phyloP scores from a whole-genome alignment of 2,329 filamentous ascomycete species.

The Mycosphaerella arachidis region DNA sequence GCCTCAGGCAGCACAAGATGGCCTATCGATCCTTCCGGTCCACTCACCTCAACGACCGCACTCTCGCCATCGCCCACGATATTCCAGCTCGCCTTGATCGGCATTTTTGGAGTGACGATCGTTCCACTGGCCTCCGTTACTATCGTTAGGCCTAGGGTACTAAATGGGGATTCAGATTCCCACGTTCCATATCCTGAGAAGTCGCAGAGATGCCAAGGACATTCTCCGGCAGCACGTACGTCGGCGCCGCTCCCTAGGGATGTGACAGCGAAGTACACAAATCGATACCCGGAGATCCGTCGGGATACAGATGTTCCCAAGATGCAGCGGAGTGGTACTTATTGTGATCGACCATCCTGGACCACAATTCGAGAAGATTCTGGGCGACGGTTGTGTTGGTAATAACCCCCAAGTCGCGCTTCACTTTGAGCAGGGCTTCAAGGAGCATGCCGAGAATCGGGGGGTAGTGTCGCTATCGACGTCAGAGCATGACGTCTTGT shows the following conservation, averaged over 20 bases:
- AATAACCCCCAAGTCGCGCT: constrained; percentile 21
- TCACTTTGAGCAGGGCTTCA: constrained; percentile 32
- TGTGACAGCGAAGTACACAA: constrained; percentile 43
- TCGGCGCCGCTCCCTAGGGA: constrained; percentile 45
- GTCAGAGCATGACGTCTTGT: constrained; percentile 31
- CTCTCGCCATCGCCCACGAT: background rate
- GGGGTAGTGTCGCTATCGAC: constrained; percentile 33
- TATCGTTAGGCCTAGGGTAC: constrained; percentile 29
- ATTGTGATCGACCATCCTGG: constrained; percentile 38
- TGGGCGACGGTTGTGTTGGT: constrained; percentile 23
- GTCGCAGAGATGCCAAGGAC: constrained; percentile 28
- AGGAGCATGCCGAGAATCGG: constrained; percentile 47
- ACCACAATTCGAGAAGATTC: constrained; percentile 40
- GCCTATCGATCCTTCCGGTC: background rate
- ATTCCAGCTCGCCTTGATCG: background rate
- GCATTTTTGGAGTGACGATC: too few species aligned
- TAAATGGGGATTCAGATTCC: constrained; percentile 27
- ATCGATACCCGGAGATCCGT: constrained; percentile 39
- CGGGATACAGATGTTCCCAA: constrained; percentile 45
- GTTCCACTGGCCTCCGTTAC: constrained; percentile 23
- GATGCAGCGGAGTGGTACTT: constrained; percentile 38
- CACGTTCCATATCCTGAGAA: constrained; percentile 29
- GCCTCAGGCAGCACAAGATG: background rate
- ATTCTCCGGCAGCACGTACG: constrained; percentile 42
- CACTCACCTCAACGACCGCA: background rate